Base-by-base conservation (phyloP, 441 rosid genomes). In the Gossypium trilobum region DNA sequence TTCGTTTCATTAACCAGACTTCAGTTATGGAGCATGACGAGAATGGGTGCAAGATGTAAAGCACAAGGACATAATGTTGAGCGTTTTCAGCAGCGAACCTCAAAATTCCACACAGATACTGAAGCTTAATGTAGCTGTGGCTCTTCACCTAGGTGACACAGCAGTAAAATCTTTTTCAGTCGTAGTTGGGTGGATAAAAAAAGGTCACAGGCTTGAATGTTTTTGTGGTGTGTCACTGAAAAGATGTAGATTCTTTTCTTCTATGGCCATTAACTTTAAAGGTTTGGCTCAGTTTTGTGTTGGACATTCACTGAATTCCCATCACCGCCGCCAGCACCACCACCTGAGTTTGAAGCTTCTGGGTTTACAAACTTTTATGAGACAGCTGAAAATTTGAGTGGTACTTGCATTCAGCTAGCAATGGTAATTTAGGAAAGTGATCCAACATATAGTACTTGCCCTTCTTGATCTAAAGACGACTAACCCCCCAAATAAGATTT, bases 341-440 rank as follows among this genome's bases (percentile, higher is more conserved):
- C 42, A 36, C 42, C 42, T 36, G 42, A 36, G 2, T 7, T 36
- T 36, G 42, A 36, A 36, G 42, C 42, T 36, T 36, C 42, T 36
- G 42, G 42, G 42, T 36, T 78, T 0, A 74, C 73, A 2, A 68
- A 73, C n/a, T 70, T 81, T 3, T 75, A 79, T 3, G 19, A 71
- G 2, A 80, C 84, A 64, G 4, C 79, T 0, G 42, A 36, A 36
- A 36, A 6, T 36, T 7, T 36, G 42, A 19, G 4, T 7, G 69
- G 55, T 0, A 64, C 67, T 3, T 74, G 72, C 25, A 22, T 68
- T 56, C 48, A 74, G 52, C 46, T 77, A 1, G 31, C 25, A 5
- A 23, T 50, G 13, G 48, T 54, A 5, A 1, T n/a, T 13, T 36
- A 36, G 42, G 42, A 36, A 36, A 36, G 42, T 36, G 2, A 36